These are phyloP conservation scores for Globisporangium rhizosaccharum DNA, from an alignment of 352 stramenopile genomes.

Conservation along the genomic window DNA sequence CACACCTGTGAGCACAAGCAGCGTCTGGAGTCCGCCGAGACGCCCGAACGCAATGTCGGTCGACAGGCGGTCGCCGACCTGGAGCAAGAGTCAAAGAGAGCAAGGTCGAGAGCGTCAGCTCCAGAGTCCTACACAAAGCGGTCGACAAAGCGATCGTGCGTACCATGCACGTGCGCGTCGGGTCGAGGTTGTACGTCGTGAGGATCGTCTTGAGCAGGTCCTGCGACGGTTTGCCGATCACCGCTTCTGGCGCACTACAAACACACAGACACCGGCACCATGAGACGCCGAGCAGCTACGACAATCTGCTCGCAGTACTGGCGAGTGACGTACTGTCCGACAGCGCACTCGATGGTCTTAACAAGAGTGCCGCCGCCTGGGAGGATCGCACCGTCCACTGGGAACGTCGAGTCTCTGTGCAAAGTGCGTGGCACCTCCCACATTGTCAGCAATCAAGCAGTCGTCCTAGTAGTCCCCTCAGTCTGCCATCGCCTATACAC, in stretches of 20 bases:
- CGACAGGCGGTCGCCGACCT: slow-evolving; percentile 79
- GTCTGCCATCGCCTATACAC: not conserved
- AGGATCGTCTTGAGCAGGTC: slow-evolving; percentile 79
- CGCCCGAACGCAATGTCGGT: slow-evolving; percentile 85
- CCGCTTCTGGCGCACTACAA: slow-evolving; percentile 51
- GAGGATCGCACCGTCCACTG: slow-evolving; percentile 63
- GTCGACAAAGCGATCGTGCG: not conserved
- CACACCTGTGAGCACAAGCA: slow-evolving; percentile 73
- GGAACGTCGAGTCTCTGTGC: slow-evolving; percentile 67
- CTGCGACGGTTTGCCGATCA: slow-evolving; percentile 82
- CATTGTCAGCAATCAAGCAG: not conserved
- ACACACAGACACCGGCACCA: not conserved
- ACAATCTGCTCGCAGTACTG: not conserved
- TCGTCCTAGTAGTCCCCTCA: not conserved
- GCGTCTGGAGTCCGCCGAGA: slow-evolving; percentile 57
- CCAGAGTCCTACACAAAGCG: not conserved
- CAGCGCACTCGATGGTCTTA: slow-evolving; percentile 56
- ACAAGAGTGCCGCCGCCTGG: slow-evolving; percentile 67
- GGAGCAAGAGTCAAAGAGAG: slow-evolving; percentile 2
- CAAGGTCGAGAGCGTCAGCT: not conserved
- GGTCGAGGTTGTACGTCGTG: slow-evolving; percentile 57
- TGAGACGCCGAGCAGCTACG: no score
- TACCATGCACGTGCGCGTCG: slow-evolving; percentile 80
- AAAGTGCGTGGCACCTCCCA: no score
- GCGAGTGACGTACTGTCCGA: slow-evolving; percentile 46